Base-by-base conservation (phyloP, 1,284 basidiomycete genomes). In the Schizophyllum commune region DNA sequence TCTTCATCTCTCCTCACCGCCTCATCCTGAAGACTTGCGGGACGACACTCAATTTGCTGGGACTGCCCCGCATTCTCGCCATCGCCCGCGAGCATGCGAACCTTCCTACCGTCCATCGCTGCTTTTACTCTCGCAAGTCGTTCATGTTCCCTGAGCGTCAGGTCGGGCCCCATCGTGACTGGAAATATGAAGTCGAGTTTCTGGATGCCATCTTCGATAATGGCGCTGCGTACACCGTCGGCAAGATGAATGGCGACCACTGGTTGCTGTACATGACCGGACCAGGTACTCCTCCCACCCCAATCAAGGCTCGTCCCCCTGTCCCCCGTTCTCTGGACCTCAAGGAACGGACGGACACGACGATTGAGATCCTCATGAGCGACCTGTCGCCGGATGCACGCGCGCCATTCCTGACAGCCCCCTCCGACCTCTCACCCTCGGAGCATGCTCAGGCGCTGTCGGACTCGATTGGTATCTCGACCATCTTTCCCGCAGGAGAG, bases 111-210 rank as follows among this genome's bases (percentile, higher is more conserved):
- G 91, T 96, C 52, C 85, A 93, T 74, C 85, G 92, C 67, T 91
- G 91, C 75, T 99, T 99, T 80, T 99, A 99, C 79, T 97, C 94
- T 57, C 89, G 96, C 69, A 99, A 99, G 77, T 91, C 91, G 9
- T 99, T 99, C 84, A 98, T 99, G 92, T 99, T 99, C 75, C 97
- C 97, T 17, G 97, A 99, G 73, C 86, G 92, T 55, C 97, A 99
- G 72, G 80, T 82, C 53, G 96, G 95, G 1, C 96, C 96, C 32
- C 97, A 99, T 77, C 83, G 87, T 64, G 93, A 96, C 72, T 99
- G 97, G 97, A 85, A 86, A 67, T 84, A 92, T 63, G 97, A 99
- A 77, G 92, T 98, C 65, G 83, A 87, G 62, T 97, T 89, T 71
- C 83, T 99, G 58, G 96, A 99, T 73, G 84, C 84, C 64, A 88